These are phyloP conservation scores for Dioszegia aurantiaca DNA, from an alignment of 768 basidiomycete species.

Conservation along the genomic window DNA sequence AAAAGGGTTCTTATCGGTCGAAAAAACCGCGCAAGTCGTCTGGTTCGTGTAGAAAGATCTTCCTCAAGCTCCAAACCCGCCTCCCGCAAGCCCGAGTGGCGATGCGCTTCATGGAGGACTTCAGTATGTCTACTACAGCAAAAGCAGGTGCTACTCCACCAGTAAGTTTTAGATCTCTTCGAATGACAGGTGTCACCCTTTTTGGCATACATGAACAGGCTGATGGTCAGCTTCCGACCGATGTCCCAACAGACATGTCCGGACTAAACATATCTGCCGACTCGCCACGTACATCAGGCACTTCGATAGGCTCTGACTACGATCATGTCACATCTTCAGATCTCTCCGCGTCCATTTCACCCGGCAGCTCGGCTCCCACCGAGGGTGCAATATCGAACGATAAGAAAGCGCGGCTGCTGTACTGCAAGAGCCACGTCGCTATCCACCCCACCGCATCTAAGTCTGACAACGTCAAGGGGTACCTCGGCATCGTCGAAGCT, in stretches of 20 bases:
- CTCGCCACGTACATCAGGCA: conserved; percentile 8
- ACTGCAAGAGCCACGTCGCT: conserved; percentile 71
- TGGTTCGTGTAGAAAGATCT: not conserved
- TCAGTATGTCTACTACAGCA: not conserved
- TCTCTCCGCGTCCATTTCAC: conserved; percentile 14
- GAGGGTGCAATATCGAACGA: conserved; percentile 7
- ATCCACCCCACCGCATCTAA: conserved; percentile 90
- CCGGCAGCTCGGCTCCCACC: not conserved
- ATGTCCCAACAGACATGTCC: not conserved
- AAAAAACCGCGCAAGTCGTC: too few relatives aligned
- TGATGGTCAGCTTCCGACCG: not conserved
- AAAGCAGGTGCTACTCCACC: not conserved
- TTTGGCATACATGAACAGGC: too few relatives aligned
- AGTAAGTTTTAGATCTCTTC: too few relatives aligned
- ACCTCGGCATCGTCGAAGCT: conserved; percentile 84
- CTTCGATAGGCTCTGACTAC: conserved; percentile 11
- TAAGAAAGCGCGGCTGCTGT: conserved; percentile 57
- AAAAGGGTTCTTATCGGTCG: too few relatives aligned
- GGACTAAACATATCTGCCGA: not conserved
- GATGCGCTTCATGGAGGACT: conserved; percentile 10
- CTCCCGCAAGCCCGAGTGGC: conserved; percentile 3
- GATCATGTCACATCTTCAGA: conserved; percentile 20
- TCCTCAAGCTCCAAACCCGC: too few relatives aligned
- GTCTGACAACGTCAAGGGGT: conserved; percentile 90
- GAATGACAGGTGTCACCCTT: too few relatives aligned